Conservation (phyloP, 495 filamentous ascomycete genomes). For the Alectoria sarmentosa region DNA sequence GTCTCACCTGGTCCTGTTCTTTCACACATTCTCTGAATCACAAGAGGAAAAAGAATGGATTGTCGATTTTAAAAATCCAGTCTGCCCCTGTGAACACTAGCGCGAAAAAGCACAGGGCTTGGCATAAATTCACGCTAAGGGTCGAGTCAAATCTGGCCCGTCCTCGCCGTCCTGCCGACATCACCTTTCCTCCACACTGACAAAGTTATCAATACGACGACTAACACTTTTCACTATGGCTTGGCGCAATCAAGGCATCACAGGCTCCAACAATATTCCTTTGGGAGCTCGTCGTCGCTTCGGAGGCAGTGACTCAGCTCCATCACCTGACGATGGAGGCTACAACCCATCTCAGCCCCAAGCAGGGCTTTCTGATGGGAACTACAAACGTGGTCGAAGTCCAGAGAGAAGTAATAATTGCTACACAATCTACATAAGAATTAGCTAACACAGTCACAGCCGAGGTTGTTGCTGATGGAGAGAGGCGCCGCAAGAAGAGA, state of each 20-base stretch:
- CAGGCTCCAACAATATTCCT: constrained; percentile 97
- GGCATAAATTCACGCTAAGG: not conserved
- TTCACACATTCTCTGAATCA: too few relatives aligned
- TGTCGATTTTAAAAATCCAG: too few relatives aligned
- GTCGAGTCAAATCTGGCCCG: constrained; percentile 1
- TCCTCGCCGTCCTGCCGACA: not conserved
- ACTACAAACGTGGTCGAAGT: constrained; percentile 69
- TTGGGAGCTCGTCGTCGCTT: constrained; percentile 84
- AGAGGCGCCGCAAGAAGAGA: constrained; percentile 85
- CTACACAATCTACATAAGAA: not conserved
- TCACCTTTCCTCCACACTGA: not conserved
- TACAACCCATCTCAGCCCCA: constrained; percentile 50
- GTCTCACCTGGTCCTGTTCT: too few relatives aligned
- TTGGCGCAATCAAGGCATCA: constrained; percentile 93
- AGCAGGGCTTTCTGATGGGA: constrained; percentile 38
- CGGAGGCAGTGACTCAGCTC: constrained; percentile 51
- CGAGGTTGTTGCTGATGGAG: constrained; percentile 57
- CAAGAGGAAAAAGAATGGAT: too few relatives aligned
- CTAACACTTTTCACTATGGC: constrained; percentile 50
- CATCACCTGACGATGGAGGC: constrained; percentile 46
- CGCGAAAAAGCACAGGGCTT: not conserved
- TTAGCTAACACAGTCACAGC: constrained; percentile 31
- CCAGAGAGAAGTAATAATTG: constrained; percentile 50
- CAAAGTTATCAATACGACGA: not conserved
- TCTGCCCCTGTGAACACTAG: too few relatives aligned